Conservation (phyloP, 352 stramenopile species). For the Globisporangium mamillatum region DNA sequence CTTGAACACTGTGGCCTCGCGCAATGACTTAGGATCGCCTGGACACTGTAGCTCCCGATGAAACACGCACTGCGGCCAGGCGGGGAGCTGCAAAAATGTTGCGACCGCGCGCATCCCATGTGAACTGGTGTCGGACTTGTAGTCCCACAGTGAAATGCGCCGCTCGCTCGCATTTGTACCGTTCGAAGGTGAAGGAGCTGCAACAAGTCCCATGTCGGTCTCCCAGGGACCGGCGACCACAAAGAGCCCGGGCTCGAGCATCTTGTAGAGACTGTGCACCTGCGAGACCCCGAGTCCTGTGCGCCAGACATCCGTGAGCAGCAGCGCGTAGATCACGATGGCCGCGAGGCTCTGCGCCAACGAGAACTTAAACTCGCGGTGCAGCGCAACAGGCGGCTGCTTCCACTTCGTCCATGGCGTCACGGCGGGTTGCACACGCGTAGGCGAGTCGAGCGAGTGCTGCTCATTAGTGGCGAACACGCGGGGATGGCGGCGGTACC, state of each 20-base stretch:
- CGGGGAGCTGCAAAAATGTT: not conserved
- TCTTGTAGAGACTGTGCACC: not conserved
- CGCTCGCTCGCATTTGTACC: not conserved
- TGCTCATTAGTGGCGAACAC: no score
- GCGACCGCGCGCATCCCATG: not conserved
- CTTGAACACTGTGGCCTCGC: not conserved
- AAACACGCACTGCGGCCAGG: conserved; percentile 7
- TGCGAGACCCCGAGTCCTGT: not conserved
- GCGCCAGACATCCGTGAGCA: conserved; percentile 6
- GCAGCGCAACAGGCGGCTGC: not conserved
- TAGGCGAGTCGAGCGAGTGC: no score
- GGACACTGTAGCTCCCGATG: not conserved
- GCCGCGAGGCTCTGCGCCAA: conserved; percentile 4
- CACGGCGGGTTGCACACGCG: no score
- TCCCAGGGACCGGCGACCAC: not conserved
- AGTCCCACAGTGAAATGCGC: not conserved
- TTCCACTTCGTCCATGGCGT: not conserved
- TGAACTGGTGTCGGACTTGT: conserved; percentile 1
- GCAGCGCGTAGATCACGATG: conserved; percentile 1
- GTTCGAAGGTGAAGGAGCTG: no score
- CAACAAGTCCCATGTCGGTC: not conserved
- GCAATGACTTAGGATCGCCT: not conserved
- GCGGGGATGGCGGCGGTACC: no score
- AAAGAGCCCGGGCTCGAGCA: not conserved
- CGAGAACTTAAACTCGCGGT: not conserved